phyloP scores from a whole-genome alignment of 192 early-diverging fungal genomes.

The Coemansia sp. region DNA sequence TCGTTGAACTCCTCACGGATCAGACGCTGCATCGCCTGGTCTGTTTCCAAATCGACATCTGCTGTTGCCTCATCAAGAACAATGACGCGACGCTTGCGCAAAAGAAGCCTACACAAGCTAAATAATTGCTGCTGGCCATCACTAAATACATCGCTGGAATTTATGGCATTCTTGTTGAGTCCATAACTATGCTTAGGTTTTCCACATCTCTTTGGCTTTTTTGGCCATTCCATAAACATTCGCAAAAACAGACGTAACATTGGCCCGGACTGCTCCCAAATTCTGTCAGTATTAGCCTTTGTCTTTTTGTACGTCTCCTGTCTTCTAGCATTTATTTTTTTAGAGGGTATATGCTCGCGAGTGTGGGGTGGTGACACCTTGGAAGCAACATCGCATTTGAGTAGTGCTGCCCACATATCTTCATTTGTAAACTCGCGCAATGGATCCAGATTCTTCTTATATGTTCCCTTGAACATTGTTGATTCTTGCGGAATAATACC shows the following conservation, averaged over 20 bases:
- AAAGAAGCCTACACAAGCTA: conserved; percentile 60
- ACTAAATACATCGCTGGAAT: conserved; percentile 21
- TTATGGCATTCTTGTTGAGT: not conserved
- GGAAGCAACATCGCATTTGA: conserved; percentile 20
- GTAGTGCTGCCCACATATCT: conserved; percentile 68
- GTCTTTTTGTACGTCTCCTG: not conserved
- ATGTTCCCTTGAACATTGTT: conserved; percentile 64
- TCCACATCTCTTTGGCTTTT: conserved; percentile 14
- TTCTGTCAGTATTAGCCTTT: not conserved
- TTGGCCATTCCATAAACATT: conserved; percentile 3
- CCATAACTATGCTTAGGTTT: not conserved
- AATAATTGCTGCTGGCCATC: conserved; percentile 64
- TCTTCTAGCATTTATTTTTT: not conserved
- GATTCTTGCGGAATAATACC: conserved; percentile 73
- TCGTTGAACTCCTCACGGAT: conserved; percentile 57
- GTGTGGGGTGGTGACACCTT: not conserved
- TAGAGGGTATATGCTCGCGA: not conserved
- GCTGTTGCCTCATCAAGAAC: conserved; percentile 72
- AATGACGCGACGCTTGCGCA: conserved; percentile 57
- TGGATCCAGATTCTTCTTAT: conserved; percentile 82
- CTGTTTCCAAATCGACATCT: conserved; percentile 54
- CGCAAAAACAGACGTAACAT: not conserved
- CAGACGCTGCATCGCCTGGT: conserved; percentile 22
- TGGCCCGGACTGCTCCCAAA: no score
- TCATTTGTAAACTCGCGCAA: conserved; percentile 65